Conservation (phyloP, 768 basidiomycete genomes). For the Crassisporium funariophilum region DNA sequence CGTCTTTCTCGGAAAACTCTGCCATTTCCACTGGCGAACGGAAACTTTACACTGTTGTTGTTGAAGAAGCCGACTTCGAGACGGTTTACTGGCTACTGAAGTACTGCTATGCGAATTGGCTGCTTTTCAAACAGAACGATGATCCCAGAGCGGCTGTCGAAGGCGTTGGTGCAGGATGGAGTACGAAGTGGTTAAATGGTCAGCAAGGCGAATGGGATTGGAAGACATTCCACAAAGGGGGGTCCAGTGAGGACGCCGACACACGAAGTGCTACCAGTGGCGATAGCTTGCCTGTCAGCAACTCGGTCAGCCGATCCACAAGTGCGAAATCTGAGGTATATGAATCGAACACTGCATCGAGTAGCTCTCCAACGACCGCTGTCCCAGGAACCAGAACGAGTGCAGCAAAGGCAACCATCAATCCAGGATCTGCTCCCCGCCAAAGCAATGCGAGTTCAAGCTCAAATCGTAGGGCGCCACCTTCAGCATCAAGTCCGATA, state of each 20-base stretch:
- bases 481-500: constrained; percentile 23
- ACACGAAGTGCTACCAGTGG: constrained; percentile 53
- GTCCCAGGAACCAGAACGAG: constrained; percentile 21
- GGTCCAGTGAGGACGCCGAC: constrained; percentile 39
- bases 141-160: constrained; percentile 70
- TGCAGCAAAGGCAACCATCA: constrained; percentile 26
- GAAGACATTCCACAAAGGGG: constrained; percentile 56
- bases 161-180: constrained; percentile 68
- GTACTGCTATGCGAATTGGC: constrained; percentile 76
- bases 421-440: constrained; percentile 14
- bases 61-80: constrained; percentile 77
- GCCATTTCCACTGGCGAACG: constrained; percentile 45
- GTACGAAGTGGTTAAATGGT: constrained; percentile 54
- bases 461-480: constrained; percentile 22
- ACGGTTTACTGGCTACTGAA: constrained; percentile 81
- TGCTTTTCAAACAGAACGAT: constrained; percentile 68
- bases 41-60: constrained; percentile 64
- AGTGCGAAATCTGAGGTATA: constrained; percentile 32
- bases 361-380: constrained; percentile 17
- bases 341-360: constrained; percentile 22
- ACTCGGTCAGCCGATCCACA: constrained; percentile 30
- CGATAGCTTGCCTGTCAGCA: constrained; percentile 42
- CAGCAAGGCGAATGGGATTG: constrained; percentile 67
- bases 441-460: constrained; percentile 8
- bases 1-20: constrained; percentile 65